Conservation (phyloP, 2,329 filamentous ascomycete genomes). For the Fusarium xylarioides region DNA sequence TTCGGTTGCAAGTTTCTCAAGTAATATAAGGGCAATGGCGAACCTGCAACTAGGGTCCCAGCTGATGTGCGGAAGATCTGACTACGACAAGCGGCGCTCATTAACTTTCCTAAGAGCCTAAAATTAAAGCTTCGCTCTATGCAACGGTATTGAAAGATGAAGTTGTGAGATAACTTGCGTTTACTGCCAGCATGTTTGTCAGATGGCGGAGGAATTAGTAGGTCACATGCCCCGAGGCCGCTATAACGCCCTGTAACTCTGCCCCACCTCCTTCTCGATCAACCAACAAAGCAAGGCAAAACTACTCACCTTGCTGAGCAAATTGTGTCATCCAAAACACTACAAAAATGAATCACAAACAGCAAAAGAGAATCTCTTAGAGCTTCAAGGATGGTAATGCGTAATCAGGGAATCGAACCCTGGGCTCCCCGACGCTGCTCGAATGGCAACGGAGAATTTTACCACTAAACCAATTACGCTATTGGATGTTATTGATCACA, state of each 20-base stretch:
- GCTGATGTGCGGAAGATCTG: neutral
- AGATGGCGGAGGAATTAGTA: neutral
- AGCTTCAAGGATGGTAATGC: fast-evolving
- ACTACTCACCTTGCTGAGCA: neutral
- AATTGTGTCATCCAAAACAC: neutral
- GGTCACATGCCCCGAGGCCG: neutral
- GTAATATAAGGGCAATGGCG: neutral
- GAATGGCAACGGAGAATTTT: neutral
- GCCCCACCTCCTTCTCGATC: neutral
- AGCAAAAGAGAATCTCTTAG: fast-evolving
- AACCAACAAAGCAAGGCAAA: neutral
- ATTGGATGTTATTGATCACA: neutral
- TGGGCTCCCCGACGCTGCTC: neutral
- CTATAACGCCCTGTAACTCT: neutral
- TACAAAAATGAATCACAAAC: fast-evolving
- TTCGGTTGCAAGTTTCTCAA: too few species aligned
- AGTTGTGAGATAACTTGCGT: too few species aligned
- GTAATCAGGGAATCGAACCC: neutral
- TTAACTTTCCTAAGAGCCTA: fast-evolving
- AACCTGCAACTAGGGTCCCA: neutral
- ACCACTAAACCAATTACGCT: neutral
- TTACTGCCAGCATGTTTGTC: neutral
- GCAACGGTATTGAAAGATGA: neutral
- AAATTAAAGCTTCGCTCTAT: neutral
- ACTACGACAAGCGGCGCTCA: neutral